Conservation (phyloP, 345 rosid genomes). For the Camelina hispida region DNA sequence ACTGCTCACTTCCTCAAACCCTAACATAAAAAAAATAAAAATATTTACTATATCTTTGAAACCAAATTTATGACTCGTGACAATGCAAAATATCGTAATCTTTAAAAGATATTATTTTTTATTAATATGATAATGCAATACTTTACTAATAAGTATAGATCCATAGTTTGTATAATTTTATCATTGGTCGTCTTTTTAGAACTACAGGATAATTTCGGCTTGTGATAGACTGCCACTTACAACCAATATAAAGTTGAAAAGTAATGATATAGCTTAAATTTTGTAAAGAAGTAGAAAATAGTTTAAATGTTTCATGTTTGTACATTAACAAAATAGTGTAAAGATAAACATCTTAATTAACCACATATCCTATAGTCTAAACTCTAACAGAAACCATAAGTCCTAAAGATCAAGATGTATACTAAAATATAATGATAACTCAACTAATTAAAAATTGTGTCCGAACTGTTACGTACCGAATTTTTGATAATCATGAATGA, state of each 20-base stretch:
- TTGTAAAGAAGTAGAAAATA: background rate
- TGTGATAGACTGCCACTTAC: too few species aligned
- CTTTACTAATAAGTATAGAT: background rate
- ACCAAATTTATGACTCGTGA: background rate
- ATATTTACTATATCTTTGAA: background rate
- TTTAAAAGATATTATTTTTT: background rate
- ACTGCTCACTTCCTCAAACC: constrained; percentile 55
- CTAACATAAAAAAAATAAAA: constrained; percentile 36
- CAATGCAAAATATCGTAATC: background rate
- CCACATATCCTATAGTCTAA: background rate
- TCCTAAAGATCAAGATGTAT: background rate
- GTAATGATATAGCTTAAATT: background rate
- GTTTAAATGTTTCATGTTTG: too few species aligned
- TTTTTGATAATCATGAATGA: constrained; percentile 46
- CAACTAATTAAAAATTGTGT: background rate
- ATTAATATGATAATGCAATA: background rate
- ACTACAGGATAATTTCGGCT: background rate
- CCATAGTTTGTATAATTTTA: background rate
- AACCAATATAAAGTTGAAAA: background rate
- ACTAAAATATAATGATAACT: background rate
- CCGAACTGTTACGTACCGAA: constrained; percentile 43
- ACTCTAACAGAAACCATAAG: background rate
- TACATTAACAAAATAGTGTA: background rate
- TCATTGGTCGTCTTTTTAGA: background rate
- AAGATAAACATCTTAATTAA: too few species aligned